Base-by-base conservation (phyloP, 148 eudicot genomes). In the Vaccinium corymbosum region DNA sequence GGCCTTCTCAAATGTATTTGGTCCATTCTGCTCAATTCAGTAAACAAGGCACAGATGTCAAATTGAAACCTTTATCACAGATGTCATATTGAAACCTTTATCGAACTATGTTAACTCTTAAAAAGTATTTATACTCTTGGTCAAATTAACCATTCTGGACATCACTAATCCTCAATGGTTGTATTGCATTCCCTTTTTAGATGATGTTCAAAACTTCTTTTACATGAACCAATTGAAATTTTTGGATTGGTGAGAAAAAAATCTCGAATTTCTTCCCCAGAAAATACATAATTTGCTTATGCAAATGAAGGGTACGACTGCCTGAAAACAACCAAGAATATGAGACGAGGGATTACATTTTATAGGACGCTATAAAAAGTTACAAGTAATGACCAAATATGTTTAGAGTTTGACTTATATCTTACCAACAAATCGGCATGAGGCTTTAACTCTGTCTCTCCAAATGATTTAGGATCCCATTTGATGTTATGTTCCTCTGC, bases 401-500 rank as follows among this genome's bases (percentile, higher is more conserved):
- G 13, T 75, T 32, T 8, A 22, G 55, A 75, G 57, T 61, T 77
- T 62, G 52, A 66, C 20, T 29, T 49, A 55, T 38, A 53, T 35
- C 90, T 86, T 89, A 94, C 97, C 93, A 88, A 88, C 80, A 91
- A 81, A 75, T 93, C 92, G 53, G 50, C 90, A 29, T 86, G 85
- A 78, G 90, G 90, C 82, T 82, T 82, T 29, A 87, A 76, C n/a
- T 90, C 93, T 84, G 89, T 92, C 82, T 93, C 95, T 86, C 88
- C 93, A 83, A 93, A 90, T 80, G 92, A 89, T 32, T 87, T 84
- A 50, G 92, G 94, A 86, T 94, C 98, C 99, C 99, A 97, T 64
- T 92, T 88, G 66, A 97, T 82, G 85, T 91, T 92, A 83, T 97
- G 92, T 84, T 97, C 98, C 84, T 91, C 93, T 29, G 99, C 99